Percentiles rank a stretch among this genome's conserved stretches.
phyloP scores from a whole-genome alignment of 163 green algal genomes.

The Chlamydomonas reinhardtii region DNA sequence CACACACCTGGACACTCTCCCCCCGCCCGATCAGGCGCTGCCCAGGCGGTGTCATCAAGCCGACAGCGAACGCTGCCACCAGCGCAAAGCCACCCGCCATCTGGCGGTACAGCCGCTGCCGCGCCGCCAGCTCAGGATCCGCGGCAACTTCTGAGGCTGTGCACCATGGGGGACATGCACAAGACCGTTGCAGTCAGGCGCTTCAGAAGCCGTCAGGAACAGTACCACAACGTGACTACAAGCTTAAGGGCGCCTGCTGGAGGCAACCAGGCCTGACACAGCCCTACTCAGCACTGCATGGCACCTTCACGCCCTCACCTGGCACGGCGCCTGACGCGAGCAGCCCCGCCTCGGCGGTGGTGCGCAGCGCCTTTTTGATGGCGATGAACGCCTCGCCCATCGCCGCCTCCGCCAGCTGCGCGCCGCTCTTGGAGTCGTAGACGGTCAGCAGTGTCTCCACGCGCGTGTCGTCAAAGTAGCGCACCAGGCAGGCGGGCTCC shows the following conservation, averaged over 20 bases:
- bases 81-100: slow-evolving; percentile 3
- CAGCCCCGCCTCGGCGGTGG: slow-evolving; percentile 10
- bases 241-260: no score
- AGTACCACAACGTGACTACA: no score
- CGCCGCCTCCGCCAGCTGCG: slow-evolving; percentile 35
- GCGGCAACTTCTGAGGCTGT: background rate
- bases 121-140: background rate
- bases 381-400: slow-evolving; percentile 25
- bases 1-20: background rate
- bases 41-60: slow-evolving; percentile 12
- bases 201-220: no score
- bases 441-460: slow-evolving; percentile 61
- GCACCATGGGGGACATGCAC: no score
- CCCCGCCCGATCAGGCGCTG: slow-evolving; percentile 22
- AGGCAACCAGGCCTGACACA: no score
- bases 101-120: background rate
- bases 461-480: slow-evolving; percentile 63
- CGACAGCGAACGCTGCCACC: slow-evolving; percentile 1
- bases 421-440: slow-evolving; percentile 57
- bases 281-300: no score
- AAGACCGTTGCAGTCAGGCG: no score
- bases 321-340: background rate
- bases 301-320: no score
- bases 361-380: slow-evolving; percentile 19
- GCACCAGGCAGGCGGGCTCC: slow-evolving; percentile 13